Evolutionary conservation across 208 protist species (phyloP), one percentile per base, ranked within the genome.

Genomic region (Lotmaria passim): DNA sequence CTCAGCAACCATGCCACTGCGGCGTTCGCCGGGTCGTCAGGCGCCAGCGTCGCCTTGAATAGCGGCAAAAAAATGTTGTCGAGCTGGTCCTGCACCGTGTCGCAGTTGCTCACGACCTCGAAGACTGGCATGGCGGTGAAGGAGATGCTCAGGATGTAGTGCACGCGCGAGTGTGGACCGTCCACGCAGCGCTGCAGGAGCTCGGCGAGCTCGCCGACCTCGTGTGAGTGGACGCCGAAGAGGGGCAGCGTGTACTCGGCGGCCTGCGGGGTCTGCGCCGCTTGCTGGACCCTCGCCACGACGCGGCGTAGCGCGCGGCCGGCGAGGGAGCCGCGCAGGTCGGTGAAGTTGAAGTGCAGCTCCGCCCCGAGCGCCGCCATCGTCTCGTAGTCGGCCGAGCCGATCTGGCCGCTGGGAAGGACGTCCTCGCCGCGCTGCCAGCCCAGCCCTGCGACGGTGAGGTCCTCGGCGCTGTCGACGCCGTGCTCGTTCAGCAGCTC

Each of bases 31-130:
- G 71, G n/a, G 14, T 61, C 82, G 0, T 79, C 60, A 85, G 97
- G 96, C n/a, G 78, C 60, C 15, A 96, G 56, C 8, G 98, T 98
- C 1, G 96, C 98, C 59, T 98, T 98, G 57, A 99, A 99, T 15
- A 99, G 85, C 7, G 98, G 98, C 36, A 92, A 66, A 84, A 99
- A 99, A 11, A 99, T 72, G 82, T 97, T 97, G 61, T 98, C 87
- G 11, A 99, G 70, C 60, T 99, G 88, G 36, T 99, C 89, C 52
- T 98, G 81, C 48, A 99, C 97, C 31, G 75, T 98, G 23, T 80
- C 65, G 62, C 83, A 88, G 47, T 79, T 69, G 33, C 58, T 68
- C 26, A 76, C 59, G 28, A 73, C 62, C 56, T 85, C 79, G 31
- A 61, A 78, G 19, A 64, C 26, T 21, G 87, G 88, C 17, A 77